Percentiles rank a stretch among this genome's conserved stretches.
These are phyloP conservation scores for Tephrocybe sp. DNA, from an alignment of 768 basidiomycete species.

Conservation along the genomic window DNA sequence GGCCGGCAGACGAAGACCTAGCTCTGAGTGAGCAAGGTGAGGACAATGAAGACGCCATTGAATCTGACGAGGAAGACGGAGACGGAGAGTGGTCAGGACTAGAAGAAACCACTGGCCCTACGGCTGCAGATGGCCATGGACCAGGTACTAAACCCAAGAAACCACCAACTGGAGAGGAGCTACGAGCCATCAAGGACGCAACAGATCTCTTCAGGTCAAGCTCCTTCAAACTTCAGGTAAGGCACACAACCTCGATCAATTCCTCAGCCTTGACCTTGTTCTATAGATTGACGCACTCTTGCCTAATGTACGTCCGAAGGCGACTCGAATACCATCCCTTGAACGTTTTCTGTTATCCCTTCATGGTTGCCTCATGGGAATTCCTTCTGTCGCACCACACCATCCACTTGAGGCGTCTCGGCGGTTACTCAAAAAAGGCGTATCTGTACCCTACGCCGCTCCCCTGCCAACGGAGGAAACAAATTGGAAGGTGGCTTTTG, in stretches of 20 bases:
- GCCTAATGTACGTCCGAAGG: constrained; percentile 71
- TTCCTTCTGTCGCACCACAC: constrained; percentile 57
- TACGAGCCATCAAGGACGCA: constrained; percentile 72
- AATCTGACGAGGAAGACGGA: constrained; percentile 18
- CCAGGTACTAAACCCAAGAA: constrained; percentile 37
- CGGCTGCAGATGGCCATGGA: constrained; percentile 9
- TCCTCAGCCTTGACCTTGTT: constrained; percentile 9
- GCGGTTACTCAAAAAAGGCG: constrained; percentile 47
- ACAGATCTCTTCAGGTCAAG: constrained; percentile 73
- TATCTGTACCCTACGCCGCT: constrained; percentile 67
- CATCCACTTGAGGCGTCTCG: constrained; percentile 70
- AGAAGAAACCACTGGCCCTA: constrained; percentile 4
- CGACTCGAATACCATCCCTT: constrained; percentile 53
- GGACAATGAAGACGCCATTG: constrained; percentile 1
- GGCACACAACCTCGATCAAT: constrained; percentile 6
- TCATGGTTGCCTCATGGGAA: constrained; percentile 59
- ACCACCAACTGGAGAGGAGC: constrained; percentile 69
- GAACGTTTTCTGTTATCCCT: constrained; percentile 70
- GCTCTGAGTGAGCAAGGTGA: constrained; percentile 9
- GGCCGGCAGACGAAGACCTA: constrained; percentile 9
- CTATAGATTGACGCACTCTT: constrained; percentile 76
- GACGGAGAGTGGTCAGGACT: constrained; percentile 32
- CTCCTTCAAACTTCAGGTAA: constrained; percentile 83
- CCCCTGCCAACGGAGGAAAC: constrained; percentile 76
- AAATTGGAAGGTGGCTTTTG: constrained; percentile 88